These are phyloP conservation scores for Mycena epipterygia DNA, from an alignment of 768 basidiomycete genomes.

Conservation along the genomic window DNA sequence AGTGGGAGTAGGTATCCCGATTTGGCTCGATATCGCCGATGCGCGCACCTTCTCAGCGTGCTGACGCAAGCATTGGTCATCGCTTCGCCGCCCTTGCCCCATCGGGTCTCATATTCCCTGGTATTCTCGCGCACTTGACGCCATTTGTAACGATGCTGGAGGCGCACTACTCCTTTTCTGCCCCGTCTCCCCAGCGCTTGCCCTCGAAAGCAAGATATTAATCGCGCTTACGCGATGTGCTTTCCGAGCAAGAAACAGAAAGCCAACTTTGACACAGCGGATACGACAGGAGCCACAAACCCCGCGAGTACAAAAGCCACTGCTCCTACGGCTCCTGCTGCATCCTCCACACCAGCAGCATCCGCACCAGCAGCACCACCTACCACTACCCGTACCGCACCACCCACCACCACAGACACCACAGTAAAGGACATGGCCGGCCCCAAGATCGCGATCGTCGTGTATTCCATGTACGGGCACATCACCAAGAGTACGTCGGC, in stretches of 20 bases:
- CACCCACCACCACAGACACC: background rate
- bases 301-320: conserved; percentile 4
- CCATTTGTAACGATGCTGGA: background rate
- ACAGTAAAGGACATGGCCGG: background rate
- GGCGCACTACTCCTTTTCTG: background rate
- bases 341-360: no score
- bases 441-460: conserved; percentile 76
- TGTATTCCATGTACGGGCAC: conserved; percentile 84
- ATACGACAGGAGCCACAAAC: background rate
- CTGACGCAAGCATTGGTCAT: background rate
- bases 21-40: no score
- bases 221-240: conserved; percentile 17
- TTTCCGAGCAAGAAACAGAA: conserved; percentile 24
- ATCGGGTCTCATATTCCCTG: background rate
- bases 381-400: no score
- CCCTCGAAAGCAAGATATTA: background rate
- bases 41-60: background rate
- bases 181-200: no score
- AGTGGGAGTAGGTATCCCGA: no score
- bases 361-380: no score
- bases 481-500: conserved; percentile 66
- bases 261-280: conserved; percentile 26
- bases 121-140: background rate
- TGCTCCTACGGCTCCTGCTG: background rate
- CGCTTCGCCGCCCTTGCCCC: background rate